These are phyloP conservation scores for Xanthoparmelia taractica DNA, from an alignment of 495 filamentous ascomycete species.

Conservation along the genomic window DNA sequence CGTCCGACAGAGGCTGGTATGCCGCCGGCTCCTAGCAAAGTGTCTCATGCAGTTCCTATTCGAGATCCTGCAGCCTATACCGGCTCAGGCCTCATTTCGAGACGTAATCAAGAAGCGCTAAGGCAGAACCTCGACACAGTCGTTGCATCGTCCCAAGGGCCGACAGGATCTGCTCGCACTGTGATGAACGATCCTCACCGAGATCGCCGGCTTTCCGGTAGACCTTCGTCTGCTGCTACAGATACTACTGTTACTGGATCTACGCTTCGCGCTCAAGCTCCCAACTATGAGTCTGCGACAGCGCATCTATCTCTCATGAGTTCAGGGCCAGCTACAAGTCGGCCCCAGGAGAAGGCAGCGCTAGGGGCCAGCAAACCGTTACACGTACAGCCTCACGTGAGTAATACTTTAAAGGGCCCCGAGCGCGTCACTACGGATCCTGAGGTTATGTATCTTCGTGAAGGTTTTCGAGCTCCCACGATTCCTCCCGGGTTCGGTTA, in stretches of 20 bases:
- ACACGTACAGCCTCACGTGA: not conserved
- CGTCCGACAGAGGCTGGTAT: not conserved
- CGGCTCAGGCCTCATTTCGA: not conserved
- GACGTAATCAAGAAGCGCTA: conserved; percentile 7
- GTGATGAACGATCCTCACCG: conserved; percentile 1
- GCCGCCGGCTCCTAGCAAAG: not conserved
- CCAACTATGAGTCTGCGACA: not conserved
- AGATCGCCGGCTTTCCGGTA: not conserved
- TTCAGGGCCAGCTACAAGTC: not conserved
- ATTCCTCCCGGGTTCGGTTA: not conserved
- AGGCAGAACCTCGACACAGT: conserved; percentile 3
- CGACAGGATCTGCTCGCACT: not conserved
- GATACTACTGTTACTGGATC: not conserved
- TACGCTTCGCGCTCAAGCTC: conserved; percentile 2
- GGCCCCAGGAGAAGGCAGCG: not conserved
- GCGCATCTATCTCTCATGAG: not conserved
- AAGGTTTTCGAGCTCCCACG: not conserved
- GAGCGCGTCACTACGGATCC: not conserved
- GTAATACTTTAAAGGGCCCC: not conserved
- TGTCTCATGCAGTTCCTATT: conserved; percentile 1
- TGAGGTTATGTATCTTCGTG: not conserved
- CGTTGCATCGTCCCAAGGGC: not conserved
- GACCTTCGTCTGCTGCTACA: not conserved
- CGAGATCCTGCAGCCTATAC: conserved; percentile 11
- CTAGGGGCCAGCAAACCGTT: not conserved